phyloP scores from a whole-genome alignment of 2,329 filamentous ascomycete genomes.

The Coniochaeta prunicola region DNA sequence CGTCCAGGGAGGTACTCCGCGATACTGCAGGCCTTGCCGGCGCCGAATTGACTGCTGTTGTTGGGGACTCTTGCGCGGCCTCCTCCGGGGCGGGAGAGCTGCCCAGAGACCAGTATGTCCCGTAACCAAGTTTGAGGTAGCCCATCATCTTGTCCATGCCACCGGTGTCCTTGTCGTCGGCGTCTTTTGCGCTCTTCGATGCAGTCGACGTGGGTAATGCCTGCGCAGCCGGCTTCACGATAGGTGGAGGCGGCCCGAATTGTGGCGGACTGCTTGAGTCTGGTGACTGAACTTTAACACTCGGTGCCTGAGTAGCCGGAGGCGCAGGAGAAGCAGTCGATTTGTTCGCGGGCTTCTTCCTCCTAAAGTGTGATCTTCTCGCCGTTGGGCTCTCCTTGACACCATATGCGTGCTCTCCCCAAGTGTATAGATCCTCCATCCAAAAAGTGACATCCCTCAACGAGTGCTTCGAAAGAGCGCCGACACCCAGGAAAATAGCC shows the following conservation, averaged over 20 bases:
- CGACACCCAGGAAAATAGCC: slow-evolving; percentile 76
- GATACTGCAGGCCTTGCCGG: not conserved
- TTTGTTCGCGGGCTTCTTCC: slow-evolving; percentile 16
- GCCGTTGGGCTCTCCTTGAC: slow-evolving; percentile 72
- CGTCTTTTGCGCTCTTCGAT: not conserved
- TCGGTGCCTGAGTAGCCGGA: not conserved
- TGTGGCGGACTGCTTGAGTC: not conserved
- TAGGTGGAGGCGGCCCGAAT: not conserved
- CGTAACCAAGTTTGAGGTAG: slow-evolving; percentile 61
- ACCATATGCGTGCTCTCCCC: slow-evolving; percentile 80
- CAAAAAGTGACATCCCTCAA: slow-evolving; percentile 70
- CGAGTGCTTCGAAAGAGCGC: slow-evolving; percentile 63
- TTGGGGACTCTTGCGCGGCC: slow-evolving; percentile 10
- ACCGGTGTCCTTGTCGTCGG: not conserved
- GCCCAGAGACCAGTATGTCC: slow-evolving; percentile 55
- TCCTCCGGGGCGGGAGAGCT: slow-evolving; percentile 14
- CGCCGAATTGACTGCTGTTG: slow-evolving; percentile 2
- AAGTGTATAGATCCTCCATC: slow-evolving; percentile 82
- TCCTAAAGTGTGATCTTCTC: slow-evolving; percentile 43
- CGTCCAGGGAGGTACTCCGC: not conserved
- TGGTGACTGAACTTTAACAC: not conserved
- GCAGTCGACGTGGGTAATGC: not conserved
- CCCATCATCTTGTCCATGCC: slow-evolving; percentile 48
- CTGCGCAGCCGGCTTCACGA: not conserved
- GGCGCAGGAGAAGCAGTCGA: not conserved